These are phyloP conservation scores for Eucalyptus cloeziana DNA, from an alignment of 345 rosid species.

Conservation along the genomic window DNA sequence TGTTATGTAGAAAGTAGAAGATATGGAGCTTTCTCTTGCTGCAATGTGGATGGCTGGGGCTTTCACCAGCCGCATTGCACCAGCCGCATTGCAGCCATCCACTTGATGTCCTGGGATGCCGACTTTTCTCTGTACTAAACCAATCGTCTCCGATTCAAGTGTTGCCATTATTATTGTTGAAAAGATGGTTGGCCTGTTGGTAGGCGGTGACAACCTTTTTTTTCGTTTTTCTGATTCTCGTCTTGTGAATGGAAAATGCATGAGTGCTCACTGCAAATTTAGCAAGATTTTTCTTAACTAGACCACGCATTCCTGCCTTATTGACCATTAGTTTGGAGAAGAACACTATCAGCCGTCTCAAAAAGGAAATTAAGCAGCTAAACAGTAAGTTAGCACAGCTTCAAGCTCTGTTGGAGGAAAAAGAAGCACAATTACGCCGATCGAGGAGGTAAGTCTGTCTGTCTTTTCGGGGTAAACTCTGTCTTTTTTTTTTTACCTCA, in stretches of 20 bases:
- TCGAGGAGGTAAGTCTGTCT: conserved; percentile 25
- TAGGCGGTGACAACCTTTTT: neutral
- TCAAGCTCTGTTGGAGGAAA: conserved; percentile 58
- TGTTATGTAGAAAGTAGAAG: neutral
- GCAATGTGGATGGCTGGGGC: neutral
- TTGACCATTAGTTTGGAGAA: conserved; percentile 54
- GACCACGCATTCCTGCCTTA: conserved; percentile 52
- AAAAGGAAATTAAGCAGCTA: conserved; percentile 49
- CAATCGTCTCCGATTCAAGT: neutral
- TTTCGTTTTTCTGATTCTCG: neutral
- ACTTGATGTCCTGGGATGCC: neutral
- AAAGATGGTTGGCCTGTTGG: neutral
- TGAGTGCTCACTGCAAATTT: neutral
- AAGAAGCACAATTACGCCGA: conserved; percentile 31
- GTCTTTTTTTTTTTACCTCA: neutral
- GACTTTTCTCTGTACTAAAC: neutral
- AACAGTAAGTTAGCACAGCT: conserved; percentile 47
- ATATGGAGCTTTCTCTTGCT: neutral
- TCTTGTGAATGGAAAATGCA: neutral
- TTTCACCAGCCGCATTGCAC: neutral
- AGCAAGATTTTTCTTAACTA: conserved; percentile 29
- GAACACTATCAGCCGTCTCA: conserved; percentile 29
- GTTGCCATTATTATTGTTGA: neutral
- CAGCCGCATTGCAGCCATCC: neutral
- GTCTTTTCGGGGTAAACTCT: neutral